Evolutionary conservation across 2,329 filamentous ascomycete genomes (phyloP).

Genomic region (Microdochium bolleyi): DNA sequence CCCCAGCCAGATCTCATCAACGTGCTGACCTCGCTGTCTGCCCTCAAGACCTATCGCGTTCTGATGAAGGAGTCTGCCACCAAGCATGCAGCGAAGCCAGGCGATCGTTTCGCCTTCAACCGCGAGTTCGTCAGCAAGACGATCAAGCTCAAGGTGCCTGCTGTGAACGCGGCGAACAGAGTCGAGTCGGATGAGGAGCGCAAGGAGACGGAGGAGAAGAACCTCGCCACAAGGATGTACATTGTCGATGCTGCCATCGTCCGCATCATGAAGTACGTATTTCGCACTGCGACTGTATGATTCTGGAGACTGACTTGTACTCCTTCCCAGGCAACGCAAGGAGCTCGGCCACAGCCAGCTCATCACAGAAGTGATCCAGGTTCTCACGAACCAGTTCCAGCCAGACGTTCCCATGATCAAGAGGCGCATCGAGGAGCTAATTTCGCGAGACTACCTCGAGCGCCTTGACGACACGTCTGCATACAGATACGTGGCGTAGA

Average conservation of each 20-base stretch:
- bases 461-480: constrained; percentile 60
- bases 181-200: constrained; percentile 68
- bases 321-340: constrained; percentile 58
- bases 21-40: constrained; percentile 72
- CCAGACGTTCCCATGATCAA: constrained; percentile 74
- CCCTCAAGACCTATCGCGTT: constrained; percentile 70
- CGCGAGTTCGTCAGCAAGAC: constrained; percentile 72
- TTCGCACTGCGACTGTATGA: neutral
- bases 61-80: constrained; percentile 72
- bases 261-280: constrained; percentile 77
- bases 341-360: constrained; percentile 62
- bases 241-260: constrained; percentile 72
- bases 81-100: constrained; percentile 62
- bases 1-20: constrained; percentile 65
- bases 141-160: constrained; percentile 81
- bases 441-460: constrained; percentile 71
- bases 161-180: constrained; percentile 74
- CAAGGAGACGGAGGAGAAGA: constrained; percentile 67
- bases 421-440: constrained; percentile 70
- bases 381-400: constrained; percentile 62
- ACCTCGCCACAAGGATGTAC: constrained; percentile 61
- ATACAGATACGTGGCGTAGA: constrained; percentile 65
- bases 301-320: constrained; percentile 17
- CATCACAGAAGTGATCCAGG: constrained; percentile 63
- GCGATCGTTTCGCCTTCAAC: constrained; percentile 79